Evolutionary conservation across 2,329 filamentous ascomycete species (phyloP), one percentile per base, ranked within the genome.

Genomic region (Botrytis fragariae): DNA sequence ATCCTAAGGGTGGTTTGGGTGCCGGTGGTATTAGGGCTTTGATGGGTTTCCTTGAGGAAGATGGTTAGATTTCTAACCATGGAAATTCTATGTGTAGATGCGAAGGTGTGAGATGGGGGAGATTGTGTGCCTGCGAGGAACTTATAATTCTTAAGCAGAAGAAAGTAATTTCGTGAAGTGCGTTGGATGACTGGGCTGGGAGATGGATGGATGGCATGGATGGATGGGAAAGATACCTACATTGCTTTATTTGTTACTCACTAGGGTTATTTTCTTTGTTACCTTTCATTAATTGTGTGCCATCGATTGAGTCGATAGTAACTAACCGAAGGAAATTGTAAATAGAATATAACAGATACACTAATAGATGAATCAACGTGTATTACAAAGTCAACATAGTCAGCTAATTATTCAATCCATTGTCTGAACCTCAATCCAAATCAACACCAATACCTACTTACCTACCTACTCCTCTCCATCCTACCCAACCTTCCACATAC

Each of bases 1-100:
- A 97, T 83, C 95, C 95, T 59, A 91, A 92, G 73, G 91, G 94
- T 79, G 94, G 95, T 12, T 86, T 98, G 42, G 94, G 94, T 2
- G 90, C 95, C 63, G 89, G 91, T 75, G 95, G 94, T 61, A 90
- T 94, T 75, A 90, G 92, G 81, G 93, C 94, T n/a, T 90, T 98
- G 77, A 87, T 97, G 84, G 92, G 91, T 81, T 97, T 97, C 85
- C 96, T 97, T 82, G 92, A 95, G 82, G 93, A 93, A 76, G 89
- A 89, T 60, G 39, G 37, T 45, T 72, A 69, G 39, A 60, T 68
- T 20, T 44, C 7, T 62, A 9, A 25, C 2, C 16, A 48, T 32
- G n/a, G 32, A 20, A 35, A 16, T 35, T 35, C 10, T 18, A 32
- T 20, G 5, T 32, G 29, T 9, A 25, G n/a, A 29, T 62, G 25